These are phyloP conservation scores for Conoideocrella luteorostrata DNA, from an alignment of 2,329 filamentous ascomycete genomes.

Conservation along the genomic window DNA sequence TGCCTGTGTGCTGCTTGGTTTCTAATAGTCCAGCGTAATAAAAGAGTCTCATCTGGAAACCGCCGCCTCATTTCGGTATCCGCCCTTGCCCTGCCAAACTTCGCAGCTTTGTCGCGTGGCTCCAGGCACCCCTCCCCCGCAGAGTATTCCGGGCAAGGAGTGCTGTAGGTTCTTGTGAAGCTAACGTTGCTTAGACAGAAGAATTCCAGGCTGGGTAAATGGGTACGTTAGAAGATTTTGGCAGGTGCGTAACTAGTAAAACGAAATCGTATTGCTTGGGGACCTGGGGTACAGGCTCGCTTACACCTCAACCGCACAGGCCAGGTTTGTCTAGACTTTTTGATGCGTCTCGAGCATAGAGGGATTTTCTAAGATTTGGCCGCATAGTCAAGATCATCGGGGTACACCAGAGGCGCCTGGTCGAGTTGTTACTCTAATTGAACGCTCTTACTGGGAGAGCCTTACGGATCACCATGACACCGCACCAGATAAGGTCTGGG, in stretches of 20 bases:
- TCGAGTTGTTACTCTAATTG: slow-evolving; percentile 88
- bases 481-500: slow-evolving; percentile 70
- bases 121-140: too few relatives aligned
- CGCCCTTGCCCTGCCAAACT: neutral
- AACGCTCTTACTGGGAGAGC: slow-evolving; percentile 73
- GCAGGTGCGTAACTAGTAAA: slow-evolving; percentile 93
- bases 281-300: too few relatives aligned
- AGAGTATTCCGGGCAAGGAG: neutral
- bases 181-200: slow-evolving; percentile 52
- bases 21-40: too few relatives aligned
- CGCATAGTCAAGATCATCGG: slow-evolving; percentile 77
- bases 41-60: slow-evolving; percentile 94
- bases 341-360: too few relatives aligned
- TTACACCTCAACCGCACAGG: neutral
- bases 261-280: too few relatives aligned
- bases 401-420: slow-evolving; percentile 84
- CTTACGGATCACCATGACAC: slow-evolving; percentile 61
- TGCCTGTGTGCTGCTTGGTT: too few relatives aligned
- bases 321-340: slow-evolving; percentile 6
- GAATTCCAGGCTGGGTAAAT: slow-evolving; percentile 82
- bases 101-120: neutral
- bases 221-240: slow-evolving; percentile 95
- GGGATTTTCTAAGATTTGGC: neutral
- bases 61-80: slow-evolving; percentile 87
- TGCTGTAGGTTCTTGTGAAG: neutral